Evolutionary conservation across 2,329 filamentous ascomycete genomes (phyloP).

Genomic region (Lachnellula cervina): DNA sequence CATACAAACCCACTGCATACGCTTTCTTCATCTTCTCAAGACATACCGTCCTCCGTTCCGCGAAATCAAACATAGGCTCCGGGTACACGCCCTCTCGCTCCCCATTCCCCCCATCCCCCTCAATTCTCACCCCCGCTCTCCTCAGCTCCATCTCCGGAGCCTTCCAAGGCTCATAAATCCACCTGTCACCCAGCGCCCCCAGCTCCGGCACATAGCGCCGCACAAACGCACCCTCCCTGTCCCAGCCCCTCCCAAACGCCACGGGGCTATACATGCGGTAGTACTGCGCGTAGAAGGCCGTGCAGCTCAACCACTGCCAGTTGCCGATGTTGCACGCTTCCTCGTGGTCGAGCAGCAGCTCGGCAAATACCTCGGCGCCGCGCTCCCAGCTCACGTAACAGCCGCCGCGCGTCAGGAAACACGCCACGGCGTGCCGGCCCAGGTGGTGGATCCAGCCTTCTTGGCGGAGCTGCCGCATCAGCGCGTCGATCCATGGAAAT

Average conservation of each 20-base stretch:
- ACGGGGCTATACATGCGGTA: slow-evolving; percentile 67
- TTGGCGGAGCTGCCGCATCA: slow-evolving; percentile 67
- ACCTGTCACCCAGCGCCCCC: slow-evolving; percentile 56
- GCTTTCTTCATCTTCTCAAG: slow-evolving; percentile 66
- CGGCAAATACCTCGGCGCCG: slow-evolving; percentile 73
- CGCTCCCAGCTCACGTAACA: slow-evolving; percentile 78
- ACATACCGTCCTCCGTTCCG: slow-evolving; percentile 55
- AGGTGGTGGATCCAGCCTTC: slow-evolving; percentile 81
- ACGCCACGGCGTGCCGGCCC: slow-evolving; percentile 71
- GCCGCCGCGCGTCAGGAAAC: slow-evolving; percentile 73
- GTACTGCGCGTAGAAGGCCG: slow-evolving; percentile 70
- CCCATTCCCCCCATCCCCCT: slow-evolving; percentile 44
- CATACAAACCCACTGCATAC: slow-evolving; percentile 60
- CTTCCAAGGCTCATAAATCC: slow-evolving; percentile 77
- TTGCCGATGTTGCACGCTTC: slow-evolving; percentile 69
- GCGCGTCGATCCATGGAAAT: slow-evolving; percentile 75
- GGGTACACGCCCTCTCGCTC: slow-evolving; percentile 54
- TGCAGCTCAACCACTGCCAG: slow-evolving; percentile 74
- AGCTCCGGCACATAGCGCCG: slow-evolving; percentile 65
- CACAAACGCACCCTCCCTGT: slow-evolving; percentile 62
- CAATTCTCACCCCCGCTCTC: slow-evolving; percentile 59
- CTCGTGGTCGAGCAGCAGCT: slow-evolving; percentile 71
- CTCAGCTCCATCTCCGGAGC: slow-evolving; percentile 64
- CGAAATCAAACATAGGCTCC: slow-evolving; percentile 74
- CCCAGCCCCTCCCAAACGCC: slow-evolving; percentile 71